Base-by-base conservation (phyloP, 2,329 filamentous ascomycete genomes). In the Phoma herbarum region DNA sequence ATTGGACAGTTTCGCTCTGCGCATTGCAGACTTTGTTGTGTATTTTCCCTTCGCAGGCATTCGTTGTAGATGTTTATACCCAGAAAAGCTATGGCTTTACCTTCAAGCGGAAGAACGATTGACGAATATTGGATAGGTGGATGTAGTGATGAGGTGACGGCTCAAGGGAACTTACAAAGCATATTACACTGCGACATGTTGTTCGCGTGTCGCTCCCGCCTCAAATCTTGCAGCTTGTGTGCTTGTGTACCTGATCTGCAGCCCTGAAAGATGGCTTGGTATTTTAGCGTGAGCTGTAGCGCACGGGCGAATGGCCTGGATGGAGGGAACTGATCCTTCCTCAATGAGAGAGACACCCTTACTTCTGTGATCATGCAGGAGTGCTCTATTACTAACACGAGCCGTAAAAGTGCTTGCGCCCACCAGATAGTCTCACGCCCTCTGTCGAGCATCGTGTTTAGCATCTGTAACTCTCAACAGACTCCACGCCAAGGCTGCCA, bases 31-130 rank as follows among this genome's bases (percentile, higher is more conserved):
- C 53, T 41, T 29, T 57, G 48, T 53, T 60, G 39, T 60, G 52
- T 50, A 50, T 50, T 31, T 52, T 60, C 41, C 26, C 29, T 45
- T 56, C 49, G 58, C 53, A 46, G 52, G 53, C 58, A 50, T 53
- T 60, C 52, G 42, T 42, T 53, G 48, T 52, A 57, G 39, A 60
- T 50, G 52, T 57, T 59, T 60, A 60, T 60, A 60, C 58, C 58
- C 52, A 35, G 48, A 46, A 54, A 53, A 51, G 51, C 46, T 50
- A 45, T 54, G 45, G 41, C 45, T 49, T 49, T 59, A 49, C 29
- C 39, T 50, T 53, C 37, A 50, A n/a, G 45, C 29, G 44, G 49
- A 46, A 45, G 44, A 45, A 53, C 20, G 44, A 50, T 26, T 14
- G 29, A 50, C 11, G 56, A 39, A 16, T 48, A 49, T 60, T 60